A percentile compares a stretch with the other conserved stretches of the same genome.
Conservation (phyloP, 169 alveolate genomes). For the Eimeria falciformis region DNA sequence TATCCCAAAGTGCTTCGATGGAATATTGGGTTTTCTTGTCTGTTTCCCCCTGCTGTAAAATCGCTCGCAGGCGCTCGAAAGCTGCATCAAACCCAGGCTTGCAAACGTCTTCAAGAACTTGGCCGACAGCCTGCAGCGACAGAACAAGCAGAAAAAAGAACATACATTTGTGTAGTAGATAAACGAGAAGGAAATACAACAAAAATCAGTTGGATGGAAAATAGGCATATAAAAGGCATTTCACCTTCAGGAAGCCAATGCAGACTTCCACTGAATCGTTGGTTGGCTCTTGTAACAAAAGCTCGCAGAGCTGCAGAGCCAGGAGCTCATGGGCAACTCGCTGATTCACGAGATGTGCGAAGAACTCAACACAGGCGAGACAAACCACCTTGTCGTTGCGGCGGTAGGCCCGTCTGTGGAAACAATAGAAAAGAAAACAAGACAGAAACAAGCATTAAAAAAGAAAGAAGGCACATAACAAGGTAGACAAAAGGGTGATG, state of each 20-base stretch:
- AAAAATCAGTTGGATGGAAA: background rate
- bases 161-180: background rate
- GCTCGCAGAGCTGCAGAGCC: slow-evolving; percentile 95
- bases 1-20: slow-evolving; percentile 96
- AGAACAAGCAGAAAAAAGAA: background rate
- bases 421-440: background rate
- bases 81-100: slow-evolving; percentile 95
- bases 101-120: slow-evolving; percentile 93
- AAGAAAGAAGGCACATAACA: background rate
- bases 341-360: slow-evolving; percentile 95
- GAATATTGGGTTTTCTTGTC: slow-evolving; percentile 97
- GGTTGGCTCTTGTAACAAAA: slow-evolving; percentile 96
- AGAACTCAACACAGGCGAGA: slow-evolving; percentile 94
- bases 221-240: too few relatives aligned
- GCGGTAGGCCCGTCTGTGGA: slow-evolving; percentile 89
- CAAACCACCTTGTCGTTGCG: slow-evolving; percentile 96
- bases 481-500: background rate
- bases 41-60: slow-evolving; percentile 96
- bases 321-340: slow-evolving; percentile 95
- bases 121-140: slow-evolving; percentile 92
- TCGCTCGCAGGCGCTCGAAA: slow-evolving; percentile 96
- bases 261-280: slow-evolving; percentile 98
- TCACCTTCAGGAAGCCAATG: slow-evolving; percentile 80
- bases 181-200: background rate
- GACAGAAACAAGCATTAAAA: background rate